Conservation (phyloP, 495 filamentous ascomycete species). For the Ramalina intermedia region DNA sequence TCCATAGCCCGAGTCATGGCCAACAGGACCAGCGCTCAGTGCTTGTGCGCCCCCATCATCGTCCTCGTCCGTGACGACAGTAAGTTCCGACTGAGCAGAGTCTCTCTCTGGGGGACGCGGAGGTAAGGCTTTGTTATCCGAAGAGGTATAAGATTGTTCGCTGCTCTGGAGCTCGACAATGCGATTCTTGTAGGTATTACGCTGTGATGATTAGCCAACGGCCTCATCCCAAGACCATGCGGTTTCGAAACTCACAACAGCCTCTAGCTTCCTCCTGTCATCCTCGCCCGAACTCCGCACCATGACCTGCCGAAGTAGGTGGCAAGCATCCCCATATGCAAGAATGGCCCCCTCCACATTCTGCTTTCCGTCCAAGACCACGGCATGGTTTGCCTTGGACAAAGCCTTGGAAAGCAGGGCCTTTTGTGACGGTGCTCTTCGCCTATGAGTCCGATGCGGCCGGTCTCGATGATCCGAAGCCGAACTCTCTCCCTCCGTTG, state of each 20-base stretch:
- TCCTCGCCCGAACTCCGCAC: constrained; percentile 60
- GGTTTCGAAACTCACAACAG: constrained; percentile 56
- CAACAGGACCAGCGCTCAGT: constrained; percentile 14
- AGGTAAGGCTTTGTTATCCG: constrained; percentile 59
- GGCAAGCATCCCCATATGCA: constrained; percentile 82
- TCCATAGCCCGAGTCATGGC: background rate
- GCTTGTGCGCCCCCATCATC: constrained; percentile 14
- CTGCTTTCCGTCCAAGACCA: constrained; percentile 84
- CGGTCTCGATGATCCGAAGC: constrained; percentile 17
- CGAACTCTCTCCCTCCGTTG: constrained; percentile 18
- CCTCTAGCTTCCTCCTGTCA: constrained; percentile 70
- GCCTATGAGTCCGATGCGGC: constrained; percentile 20
- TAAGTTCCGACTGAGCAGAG: constrained; percentile 35
- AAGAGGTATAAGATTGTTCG: constrained; percentile 38
- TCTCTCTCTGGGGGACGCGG: constrained; percentile 62
- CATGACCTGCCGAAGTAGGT: constrained; percentile 76
- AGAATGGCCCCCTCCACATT: constrained; percentile 87
- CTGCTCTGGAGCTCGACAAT: constrained; percentile 70
- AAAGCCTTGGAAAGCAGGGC: constrained; percentile 85
- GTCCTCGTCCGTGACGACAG: constrained; percentile 33
- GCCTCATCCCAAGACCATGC: background rate
- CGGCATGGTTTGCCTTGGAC: constrained; percentile 88
- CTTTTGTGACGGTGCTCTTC: constrained; percentile 54
- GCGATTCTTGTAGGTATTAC: constrained; percentile 75
- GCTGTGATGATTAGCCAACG: constrained; percentile 25